Evolutionary conservation across 2,329 filamentous ascomycete species (phyloP).

Genomic region (Sclerotinia minor): DNA sequence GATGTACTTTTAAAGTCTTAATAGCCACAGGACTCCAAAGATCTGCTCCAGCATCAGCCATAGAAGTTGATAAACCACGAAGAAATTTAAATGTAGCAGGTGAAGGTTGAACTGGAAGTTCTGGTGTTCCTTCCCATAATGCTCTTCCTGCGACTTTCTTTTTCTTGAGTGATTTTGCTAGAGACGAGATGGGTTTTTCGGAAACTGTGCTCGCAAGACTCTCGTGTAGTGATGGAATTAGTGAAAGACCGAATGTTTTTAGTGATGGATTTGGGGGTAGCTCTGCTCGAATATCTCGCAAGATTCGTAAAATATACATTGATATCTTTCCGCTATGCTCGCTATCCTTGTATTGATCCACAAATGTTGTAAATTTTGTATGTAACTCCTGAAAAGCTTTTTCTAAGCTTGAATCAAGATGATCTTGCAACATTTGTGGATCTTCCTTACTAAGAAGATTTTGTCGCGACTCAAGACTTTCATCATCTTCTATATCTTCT

Average conservation of each 20-base stretch:
- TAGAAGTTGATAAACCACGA: slow-evolving; percentile 61
- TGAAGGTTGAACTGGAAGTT: slow-evolving; percentile 76
- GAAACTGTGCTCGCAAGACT: slow-evolving; percentile 58
- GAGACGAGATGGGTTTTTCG: slow-evolving; percentile 50
- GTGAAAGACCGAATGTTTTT: slow-evolving; percentile 57
- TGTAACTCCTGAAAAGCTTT: slow-evolving; percentile 61
- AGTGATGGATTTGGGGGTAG: slow-evolving; percentile 56
- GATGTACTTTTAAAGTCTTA: slow-evolving; percentile 57
- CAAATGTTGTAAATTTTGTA: slow-evolving; percentile 53
- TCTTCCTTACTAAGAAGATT: slow-evolving; percentile 71
- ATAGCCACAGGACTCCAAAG: slow-evolving; percentile 77
- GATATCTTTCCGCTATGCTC: slow-evolving; percentile 54
- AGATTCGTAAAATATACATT: slow-evolving; percentile 69
- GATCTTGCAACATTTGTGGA: slow-evolving; percentile 60
- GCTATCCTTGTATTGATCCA: slow-evolving; percentile 49
- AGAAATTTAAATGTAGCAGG: slow-evolving; percentile 72
- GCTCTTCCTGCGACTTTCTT: slow-evolving; percentile 59
- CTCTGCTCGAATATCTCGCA: slow-evolving; percentile 71
- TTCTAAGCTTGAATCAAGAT: slow-evolving; percentile 56
- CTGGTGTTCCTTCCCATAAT: slow-evolving; percentile 78
- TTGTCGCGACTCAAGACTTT: slow-evolving; percentile 66
- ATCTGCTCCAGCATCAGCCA: slow-evolving; percentile 72
- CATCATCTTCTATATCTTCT: slow-evolving; percentile 69
- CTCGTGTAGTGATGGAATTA: slow-evolving; percentile 65
- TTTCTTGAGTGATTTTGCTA: slow-evolving; percentile 47